These are phyloP conservation scores for Septoria linicola DNA, from an alignment of 2,329 filamentous ascomycete species.

Conservation along the genomic window DNA sequence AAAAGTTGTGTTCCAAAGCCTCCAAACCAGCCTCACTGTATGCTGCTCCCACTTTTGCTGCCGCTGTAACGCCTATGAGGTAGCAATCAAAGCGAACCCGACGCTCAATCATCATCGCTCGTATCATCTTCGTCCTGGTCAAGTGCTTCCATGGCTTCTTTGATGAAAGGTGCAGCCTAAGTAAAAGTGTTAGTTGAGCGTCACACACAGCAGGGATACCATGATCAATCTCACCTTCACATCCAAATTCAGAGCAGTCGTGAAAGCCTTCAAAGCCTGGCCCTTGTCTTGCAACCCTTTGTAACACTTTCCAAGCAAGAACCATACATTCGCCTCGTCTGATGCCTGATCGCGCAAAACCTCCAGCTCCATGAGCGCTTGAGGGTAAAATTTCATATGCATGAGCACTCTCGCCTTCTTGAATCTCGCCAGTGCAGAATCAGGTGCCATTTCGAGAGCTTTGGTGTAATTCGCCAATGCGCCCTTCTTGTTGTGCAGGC, in stretches of 20 bases:
- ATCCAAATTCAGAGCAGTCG: constrained; percentile 90
- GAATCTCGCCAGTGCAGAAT: constrained; percentile 80
- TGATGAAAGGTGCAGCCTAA: constrained; percentile 88
- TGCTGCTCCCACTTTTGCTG: background rate
- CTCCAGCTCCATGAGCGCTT: constrained; percentile 78
- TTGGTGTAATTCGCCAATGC: constrained; percentile 79
- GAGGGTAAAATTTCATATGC: constrained; percentile 66
- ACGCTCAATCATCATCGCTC: constrained; percentile 27
- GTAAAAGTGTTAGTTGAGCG: constrained; percentile 12
- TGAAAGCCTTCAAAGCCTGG: constrained; percentile 88
- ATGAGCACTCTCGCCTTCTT: constrained; percentile 88
- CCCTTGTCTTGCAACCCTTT: constrained; percentile 61
- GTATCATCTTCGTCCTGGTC: constrained; percentile 34
- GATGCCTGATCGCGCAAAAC: constrained; percentile 88
- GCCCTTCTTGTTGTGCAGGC: constrained; percentile 75
- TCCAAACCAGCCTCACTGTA: background rate
- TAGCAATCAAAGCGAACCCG: background rate
- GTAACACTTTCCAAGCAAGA: constrained; percentile 77
- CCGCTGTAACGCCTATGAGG: background rate
- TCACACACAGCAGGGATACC: no score
- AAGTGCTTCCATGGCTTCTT: constrained; percentile 91
- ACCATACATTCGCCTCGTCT: constrained; percentile 94
- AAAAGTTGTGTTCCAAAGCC: background rate
- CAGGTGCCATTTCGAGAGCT: constrained; percentile 78
- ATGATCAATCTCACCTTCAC: constrained; percentile 71